These are phyloP conservation scores for Citrullus colocynthis DNA, from an alignment of 306 rosid species.

Conservation along the genomic window DNA sequence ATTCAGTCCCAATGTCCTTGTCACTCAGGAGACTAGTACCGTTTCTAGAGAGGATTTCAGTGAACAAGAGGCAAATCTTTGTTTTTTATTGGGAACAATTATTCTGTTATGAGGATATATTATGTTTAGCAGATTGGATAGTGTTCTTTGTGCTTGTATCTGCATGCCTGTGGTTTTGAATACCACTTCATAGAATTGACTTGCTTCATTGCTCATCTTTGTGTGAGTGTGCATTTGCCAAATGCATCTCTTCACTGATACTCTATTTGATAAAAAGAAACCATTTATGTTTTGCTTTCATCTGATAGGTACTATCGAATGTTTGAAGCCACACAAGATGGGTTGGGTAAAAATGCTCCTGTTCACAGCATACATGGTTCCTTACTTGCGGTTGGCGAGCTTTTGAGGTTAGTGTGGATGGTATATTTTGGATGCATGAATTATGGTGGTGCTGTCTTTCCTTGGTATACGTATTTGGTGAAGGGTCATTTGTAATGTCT, in stretches of 20 bases:
- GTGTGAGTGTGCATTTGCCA: not conserved
- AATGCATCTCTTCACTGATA: not conserved
- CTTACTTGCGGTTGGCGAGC: conserved; percentile 98
- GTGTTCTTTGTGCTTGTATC: not conserved
- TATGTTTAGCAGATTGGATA: not conserved
- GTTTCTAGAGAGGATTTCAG: too few relatives aligned
- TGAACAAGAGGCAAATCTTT: not conserved
- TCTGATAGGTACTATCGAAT: conserved; percentile 78
- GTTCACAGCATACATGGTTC: conserved; percentile 98
- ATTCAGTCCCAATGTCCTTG: too few relatives aligned
- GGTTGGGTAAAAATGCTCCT: conserved; percentile 88
- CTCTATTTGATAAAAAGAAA: conserved; percentile 2
- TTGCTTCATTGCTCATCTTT: not conserved
- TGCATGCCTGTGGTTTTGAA: not conserved
- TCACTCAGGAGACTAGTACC: too few relatives aligned
- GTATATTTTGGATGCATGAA: not conserved
- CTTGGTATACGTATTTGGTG: not conserved
- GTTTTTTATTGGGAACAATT: not conserved
- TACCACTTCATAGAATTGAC: not conserved
- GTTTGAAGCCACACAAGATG: conserved; percentile 97
- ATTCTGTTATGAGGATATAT: not conserved
- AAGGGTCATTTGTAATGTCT: not conserved
- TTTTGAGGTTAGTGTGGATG: conserved; percentile 55
- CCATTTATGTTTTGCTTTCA: conserved; percentile 7
- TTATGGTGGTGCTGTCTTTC: not conserved